Conservation (phyloP, 345 rosid genomes). For the Eucalyptus globulus region DNA sequence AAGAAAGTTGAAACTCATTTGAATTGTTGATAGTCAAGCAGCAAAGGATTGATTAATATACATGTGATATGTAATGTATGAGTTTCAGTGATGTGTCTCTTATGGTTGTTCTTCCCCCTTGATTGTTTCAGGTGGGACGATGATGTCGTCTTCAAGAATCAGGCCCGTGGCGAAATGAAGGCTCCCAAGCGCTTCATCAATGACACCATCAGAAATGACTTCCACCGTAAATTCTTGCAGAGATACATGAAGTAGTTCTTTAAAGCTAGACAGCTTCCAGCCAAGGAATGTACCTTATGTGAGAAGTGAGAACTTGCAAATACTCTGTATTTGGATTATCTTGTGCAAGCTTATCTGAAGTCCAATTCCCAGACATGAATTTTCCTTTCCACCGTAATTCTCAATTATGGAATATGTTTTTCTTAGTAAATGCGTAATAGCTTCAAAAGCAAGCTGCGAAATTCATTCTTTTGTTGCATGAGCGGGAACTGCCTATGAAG, state of each 20-base stretch:
- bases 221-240: conserved; percentile 86
- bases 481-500: neutral
- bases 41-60: neutral
- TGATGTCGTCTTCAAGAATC: conserved; percentile 98
- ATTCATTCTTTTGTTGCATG: neutral
- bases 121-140: conserved; percentile 78
- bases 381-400: neutral
- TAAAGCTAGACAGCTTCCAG: neutral
- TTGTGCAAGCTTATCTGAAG: neutral
- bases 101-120: neutral
- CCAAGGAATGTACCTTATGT: neutral
- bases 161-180: conserved; percentile 94
- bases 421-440: neutral
- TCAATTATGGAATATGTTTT: neutral
- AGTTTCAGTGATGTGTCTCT: neutral
- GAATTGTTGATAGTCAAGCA: neutral
- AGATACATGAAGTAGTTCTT: conserved; percentile 75
- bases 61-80: neutral
- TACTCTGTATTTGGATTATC: neutral
- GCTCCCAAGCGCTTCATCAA: conserved; percentile 93
- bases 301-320: neutral
- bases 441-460: neutral
- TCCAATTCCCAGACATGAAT: neutral
- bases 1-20: neutral
- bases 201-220: conserved; percentile 91